Base-by-base conservation (phyloP, 768 basidiomycete species). In the Boletus rex-veris region DNA sequence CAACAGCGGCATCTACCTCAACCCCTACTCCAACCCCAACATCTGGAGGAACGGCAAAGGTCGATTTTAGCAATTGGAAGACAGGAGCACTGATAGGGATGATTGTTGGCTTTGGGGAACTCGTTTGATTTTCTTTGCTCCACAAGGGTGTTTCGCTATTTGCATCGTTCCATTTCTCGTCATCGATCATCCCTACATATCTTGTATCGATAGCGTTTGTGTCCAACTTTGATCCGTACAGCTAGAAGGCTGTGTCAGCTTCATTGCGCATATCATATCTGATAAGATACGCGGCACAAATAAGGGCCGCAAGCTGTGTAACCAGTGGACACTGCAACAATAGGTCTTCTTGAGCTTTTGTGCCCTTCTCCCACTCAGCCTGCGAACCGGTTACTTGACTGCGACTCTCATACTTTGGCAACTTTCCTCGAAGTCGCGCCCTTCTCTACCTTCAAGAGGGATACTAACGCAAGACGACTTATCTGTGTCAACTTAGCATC, bases 201-300 rank as follows among this genome's bases (percentile, higher is more conserved):
- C 7, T 14, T 45, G 59, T 57, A 57, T 46, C 31, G 18, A 47
- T 53, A 30, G 45, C 7, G 8, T 15, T 41, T 21, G 6, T 24
- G 24, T 24, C 24, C 21, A 26, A 26, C 26, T 26, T 26, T 26
- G 26, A 26, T 26, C 7, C 26, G 26, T 28, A 28, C 28, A 9
- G 24, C 24, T 24, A 28, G 28, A 15, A 8, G 21, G 18, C 18
- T 18, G 39, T 19, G 10, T 19, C 0, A 7, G 15, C 3, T 37
- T 19, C n/a, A n/a, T n/a, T n/a, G n/a, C 3, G 3, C 3, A n/a
- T 19, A 36, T 36, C 18, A 30, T 53, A 50, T 58, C 52, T 51
- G 65, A 66, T 66, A 60, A 64, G 63, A 65, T 64, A 38, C 0
- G 30, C 24, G 31, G 41, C 6, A 36, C 45, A 40, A 50, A 48